phyloP scores from a whole-genome alignment of 2,329 filamentous ascomycete genomes.

The Sporothrix inflata region DNA sequence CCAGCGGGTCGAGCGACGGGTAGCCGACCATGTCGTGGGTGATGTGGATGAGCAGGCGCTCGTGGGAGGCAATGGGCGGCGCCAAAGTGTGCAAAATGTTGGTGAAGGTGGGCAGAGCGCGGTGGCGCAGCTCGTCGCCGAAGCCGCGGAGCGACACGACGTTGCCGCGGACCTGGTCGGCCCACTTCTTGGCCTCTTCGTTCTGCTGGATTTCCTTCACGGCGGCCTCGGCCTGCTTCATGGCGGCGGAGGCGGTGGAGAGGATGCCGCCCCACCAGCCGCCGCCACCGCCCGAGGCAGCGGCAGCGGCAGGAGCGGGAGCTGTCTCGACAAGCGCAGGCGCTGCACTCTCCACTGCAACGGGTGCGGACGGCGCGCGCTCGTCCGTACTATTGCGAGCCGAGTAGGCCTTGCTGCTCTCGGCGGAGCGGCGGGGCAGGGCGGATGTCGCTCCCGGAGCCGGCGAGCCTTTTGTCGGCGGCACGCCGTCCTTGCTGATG shows the following conservation, averaged over 20 bases:
- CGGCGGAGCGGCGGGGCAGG: constrained; percentile 38
- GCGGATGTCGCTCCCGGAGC: constrained; percentile 58
- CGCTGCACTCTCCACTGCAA: too few relatives aligned
- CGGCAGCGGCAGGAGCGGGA: neutral
- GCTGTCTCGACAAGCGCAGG: constrained; percentile 37
- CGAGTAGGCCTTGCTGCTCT: constrained; percentile 43
- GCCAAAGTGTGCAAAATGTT: constrained; percentile 93
- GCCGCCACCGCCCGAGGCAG: constrained; percentile 47
- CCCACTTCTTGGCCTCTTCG: constrained; percentile 95
- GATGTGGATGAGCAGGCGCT: constrained; percentile 94
- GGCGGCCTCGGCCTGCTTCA: constrained; percentile 90
- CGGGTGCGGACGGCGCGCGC: constrained; percentile 28
- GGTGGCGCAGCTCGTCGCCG: constrained; percentile 84
- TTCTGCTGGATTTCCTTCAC: constrained; percentile 96
- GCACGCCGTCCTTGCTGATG: constrained; percentile 54
- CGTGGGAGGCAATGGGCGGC: constrained; percentile 94
- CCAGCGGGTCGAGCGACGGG: constrained; percentile 88
- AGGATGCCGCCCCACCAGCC: constrained; percentile 90
- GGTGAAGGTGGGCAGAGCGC: constrained; percentile 91
- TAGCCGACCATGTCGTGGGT: constrained; percentile 96
- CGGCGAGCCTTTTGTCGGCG: constrained; percentile 46
- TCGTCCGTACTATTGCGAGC: constrained; percentile 60
- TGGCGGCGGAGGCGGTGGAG: constrained; percentile 79
- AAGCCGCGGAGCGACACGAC: constrained; percentile 76
- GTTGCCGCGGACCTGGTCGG: constrained; percentile 89